phyloP scores from a whole-genome alignment of 257 asterid species.

The Gardenia jasminoides region DNA sequence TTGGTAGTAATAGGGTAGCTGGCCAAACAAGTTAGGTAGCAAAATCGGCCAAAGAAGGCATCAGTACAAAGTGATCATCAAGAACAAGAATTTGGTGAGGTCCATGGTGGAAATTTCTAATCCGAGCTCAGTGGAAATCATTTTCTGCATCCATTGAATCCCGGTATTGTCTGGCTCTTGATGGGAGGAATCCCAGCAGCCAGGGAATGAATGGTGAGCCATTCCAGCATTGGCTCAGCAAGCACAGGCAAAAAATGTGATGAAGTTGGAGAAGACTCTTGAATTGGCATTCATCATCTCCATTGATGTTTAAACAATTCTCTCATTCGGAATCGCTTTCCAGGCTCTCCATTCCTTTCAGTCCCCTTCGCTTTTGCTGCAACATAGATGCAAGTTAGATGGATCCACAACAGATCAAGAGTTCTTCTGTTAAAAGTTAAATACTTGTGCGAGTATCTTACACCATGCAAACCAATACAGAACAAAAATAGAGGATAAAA shows the following conservation, averaged over 20 bases:
- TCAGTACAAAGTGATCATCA: neutral
- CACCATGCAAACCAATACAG: too few species aligned
- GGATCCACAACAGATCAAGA: neutral
- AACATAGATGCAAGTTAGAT: slow-evolving; percentile 4
- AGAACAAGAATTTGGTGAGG: neutral
- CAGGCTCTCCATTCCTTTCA: slow-evolving; percentile 74
- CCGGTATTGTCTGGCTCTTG: neutral
- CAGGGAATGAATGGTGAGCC: neutral
- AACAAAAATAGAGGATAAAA: too few species aligned
- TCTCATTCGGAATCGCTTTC: slow-evolving; percentile 77
- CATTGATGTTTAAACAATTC: neutral
- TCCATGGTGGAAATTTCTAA: neutral
- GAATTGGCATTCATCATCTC: neutral
- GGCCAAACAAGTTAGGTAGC: neutral
- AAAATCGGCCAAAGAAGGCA: neutral
- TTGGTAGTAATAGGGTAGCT: neutral
- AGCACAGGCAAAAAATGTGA: neutral
- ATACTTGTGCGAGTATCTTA: too few species aligned
- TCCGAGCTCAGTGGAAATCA: neutral
- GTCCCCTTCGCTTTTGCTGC: slow-evolving; percentile 64
- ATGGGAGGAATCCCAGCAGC: neutral
- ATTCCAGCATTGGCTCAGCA: neutral
- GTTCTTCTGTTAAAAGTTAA: neutral
- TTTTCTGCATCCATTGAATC: neutral
- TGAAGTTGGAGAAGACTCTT: neutral